These are phyloP conservation scores for Epichloe glyceriae DNA, from an alignment of 2,329 filamentous ascomycete species.

Conservation along the genomic window DNA sequence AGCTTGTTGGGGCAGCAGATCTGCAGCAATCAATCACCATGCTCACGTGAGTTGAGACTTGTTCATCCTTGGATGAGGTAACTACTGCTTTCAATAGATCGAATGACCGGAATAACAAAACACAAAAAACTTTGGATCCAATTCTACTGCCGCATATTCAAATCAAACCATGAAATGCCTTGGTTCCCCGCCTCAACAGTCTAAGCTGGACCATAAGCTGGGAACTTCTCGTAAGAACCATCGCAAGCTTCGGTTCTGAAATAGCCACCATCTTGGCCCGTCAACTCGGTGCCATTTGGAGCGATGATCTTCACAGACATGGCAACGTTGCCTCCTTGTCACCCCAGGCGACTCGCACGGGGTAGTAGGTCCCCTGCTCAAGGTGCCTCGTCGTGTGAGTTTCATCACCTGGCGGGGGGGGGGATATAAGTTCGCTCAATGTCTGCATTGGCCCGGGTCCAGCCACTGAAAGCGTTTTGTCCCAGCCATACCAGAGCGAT, in stretches of 20 bases:
- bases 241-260: conserved; percentile 8
- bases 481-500: conserved; percentile 7
- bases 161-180: too few species aligned
- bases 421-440: conserved; percentile 8
- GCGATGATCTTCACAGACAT: conserved; percentile 7
- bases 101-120: too few species aligned
- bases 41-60: too few species aligned
- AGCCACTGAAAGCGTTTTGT: conserved; percentile 6
- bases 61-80: too few species aligned
- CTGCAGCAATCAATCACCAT: too few species aligned
- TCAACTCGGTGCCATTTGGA: conserved; percentile 7
- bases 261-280: conserved; percentile 6
- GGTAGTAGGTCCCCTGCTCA: conserved; percentile 7
- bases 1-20: too few species aligned
- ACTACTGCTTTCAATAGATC: too few species aligned
- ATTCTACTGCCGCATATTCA: too few species aligned
- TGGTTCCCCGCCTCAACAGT: background rate
- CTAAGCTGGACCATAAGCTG: conserved; percentile 5
- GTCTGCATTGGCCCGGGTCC: conserved; percentile 7
- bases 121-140: too few species aligned
- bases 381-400: conserved; percentile 6
- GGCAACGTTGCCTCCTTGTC: conserved; percentile 7
- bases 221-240: conserved; percentile 7
- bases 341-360: conserved; percentile 6
- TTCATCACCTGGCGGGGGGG: conserved; percentile 8